A percentile compares a stretch with the other conserved stretches of the same genome.
These are phyloP conservation scores for Xylaria sp. DNA, from an alignment of 2,329 filamentous ascomycete species.

Conservation along the genomic window DNA sequence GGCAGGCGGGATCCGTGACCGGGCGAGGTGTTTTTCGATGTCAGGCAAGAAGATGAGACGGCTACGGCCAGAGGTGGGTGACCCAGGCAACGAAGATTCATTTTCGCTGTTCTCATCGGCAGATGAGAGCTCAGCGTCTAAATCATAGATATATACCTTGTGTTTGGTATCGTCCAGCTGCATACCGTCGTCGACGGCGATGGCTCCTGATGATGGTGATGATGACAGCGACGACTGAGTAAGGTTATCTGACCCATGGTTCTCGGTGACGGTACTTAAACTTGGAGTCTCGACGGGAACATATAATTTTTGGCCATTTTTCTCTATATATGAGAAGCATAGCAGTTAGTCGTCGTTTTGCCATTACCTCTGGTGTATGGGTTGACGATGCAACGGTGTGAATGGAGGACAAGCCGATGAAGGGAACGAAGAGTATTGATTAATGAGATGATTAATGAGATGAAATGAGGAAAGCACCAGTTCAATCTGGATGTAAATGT, in stretches of 20 bases:
- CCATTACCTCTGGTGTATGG: slow-evolving; percentile 31
- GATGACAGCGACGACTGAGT: slow-evolving; percentile 31
- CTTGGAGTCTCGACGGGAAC: slow-evolving; percentile 68
- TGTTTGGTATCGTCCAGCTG: slow-evolving; percentile 86
- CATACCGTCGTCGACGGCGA: slow-evolving; percentile 69
- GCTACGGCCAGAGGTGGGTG: slow-evolving; percentile 64
- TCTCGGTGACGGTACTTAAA: slow-evolving; percentile 39
- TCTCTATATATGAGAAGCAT: slow-evolving; percentile 58
- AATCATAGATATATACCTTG: slow-evolving; percentile 89
- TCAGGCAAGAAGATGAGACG: slow-evolving; percentile 84
- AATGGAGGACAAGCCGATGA: slow-evolving; percentile 29
- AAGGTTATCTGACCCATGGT: slow-evolving; percentile 26
- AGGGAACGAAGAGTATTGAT: slow-evolving; percentile 16
- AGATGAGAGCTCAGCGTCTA: slow-evolving; percentile 84
- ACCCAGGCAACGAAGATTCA: slow-evolving; percentile 56
- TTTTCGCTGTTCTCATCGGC: slow-evolving; percentile 32
- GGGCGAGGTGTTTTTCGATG: slow-evolving; percentile 81
- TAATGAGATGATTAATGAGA: slow-evolving; percentile 12
- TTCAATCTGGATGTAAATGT: slow-evolving; percentile 6
- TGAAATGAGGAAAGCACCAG: background rate
- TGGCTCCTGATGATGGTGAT: slow-evolving; percentile 35
- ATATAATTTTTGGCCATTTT: slow-evolving; percentile 72
- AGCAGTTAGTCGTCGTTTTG: slow-evolving; percentile 43
- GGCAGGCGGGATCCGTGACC: slow-evolving; percentile 75
- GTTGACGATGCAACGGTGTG: background rate